Percentiles rank a stretch among this genome's conserved stretches.
Evolutionary conservation across 495 filamentous ascomycete species (phyloP).

Genomic region (Penicillium tannophilum): DNA sequence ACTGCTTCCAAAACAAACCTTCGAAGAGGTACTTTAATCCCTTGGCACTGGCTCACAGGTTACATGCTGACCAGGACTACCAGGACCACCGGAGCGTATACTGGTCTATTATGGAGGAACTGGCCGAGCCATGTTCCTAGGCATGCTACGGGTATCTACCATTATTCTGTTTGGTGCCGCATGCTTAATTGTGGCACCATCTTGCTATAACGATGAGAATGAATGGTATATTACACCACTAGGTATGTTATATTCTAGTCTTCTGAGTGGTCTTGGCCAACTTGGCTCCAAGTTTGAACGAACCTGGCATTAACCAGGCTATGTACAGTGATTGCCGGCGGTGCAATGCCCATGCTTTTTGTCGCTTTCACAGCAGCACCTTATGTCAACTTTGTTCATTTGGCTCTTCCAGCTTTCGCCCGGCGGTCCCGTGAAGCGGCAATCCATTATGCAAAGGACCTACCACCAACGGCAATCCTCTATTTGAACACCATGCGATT

Average conservation of each 20-base stretch:
- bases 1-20: slow-evolving; percentile 28
- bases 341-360: slow-evolving; percentile 66
- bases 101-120: slow-evolving; percentile 76
- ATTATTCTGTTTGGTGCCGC: slow-evolving; percentile 70
- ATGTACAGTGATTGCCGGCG: slow-evolving; percentile 55
- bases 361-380: slow-evolving; percentile 65
- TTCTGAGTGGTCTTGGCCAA: not conserved
- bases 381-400: slow-evolving; percentile 71
- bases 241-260: slow-evolving; percentile 37
- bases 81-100: slow-evolving; percentile 57
- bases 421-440: slow-evolving; percentile 67
- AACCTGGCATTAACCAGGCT: slow-evolving; percentile 6
- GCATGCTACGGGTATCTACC: slow-evolving; percentile 67
- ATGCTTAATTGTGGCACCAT: slow-evolving; percentile 60
- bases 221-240: slow-evolving; percentile 46
- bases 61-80: slow-evolving; percentile 8
- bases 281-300: not conserved
- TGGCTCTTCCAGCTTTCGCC: slow-evolving; percentile 69
- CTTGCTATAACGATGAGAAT: slow-evolving; percentile 53
- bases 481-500: slow-evolving; percentile 73
- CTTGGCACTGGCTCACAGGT: not conserved
- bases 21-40: slow-evolving; percentile 34
- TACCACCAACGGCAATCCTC: slow-evolving; percentile 64
- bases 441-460: slow-evolving; percentile 60
- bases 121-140: slow-evolving; percentile 64